Evolutionary conservation across 1,284 basidiomycete genomes (phyloP).

Genomic region (Ganoderma meredithae): DNA sequence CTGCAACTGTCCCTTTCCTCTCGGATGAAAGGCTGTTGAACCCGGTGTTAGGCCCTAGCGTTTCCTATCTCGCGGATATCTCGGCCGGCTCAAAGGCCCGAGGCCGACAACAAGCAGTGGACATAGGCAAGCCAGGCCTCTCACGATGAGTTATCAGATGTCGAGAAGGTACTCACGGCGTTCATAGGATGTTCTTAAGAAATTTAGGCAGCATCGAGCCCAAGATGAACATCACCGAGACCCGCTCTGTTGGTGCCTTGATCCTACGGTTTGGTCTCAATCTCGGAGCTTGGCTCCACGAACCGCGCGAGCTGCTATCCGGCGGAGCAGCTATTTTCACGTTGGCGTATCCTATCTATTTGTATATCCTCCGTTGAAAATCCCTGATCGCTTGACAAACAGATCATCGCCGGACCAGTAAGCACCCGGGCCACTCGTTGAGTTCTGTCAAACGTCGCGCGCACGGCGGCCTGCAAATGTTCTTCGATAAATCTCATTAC

Average conservation of each 20-base stretch:
- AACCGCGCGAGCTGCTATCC: neutral
- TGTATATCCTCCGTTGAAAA: slow-evolving; percentile 1
- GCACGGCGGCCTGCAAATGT: neutral
- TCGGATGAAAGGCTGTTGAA: neutral
- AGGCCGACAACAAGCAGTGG: neutral
- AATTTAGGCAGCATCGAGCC: neutral
- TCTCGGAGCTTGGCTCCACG: slow-evolving; percentile 1
- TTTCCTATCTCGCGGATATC: slow-evolving; percentile 1
- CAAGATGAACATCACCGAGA: slow-evolving; percentile 1
- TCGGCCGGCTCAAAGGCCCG: neutral
- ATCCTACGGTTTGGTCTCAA: slow-evolving; percentile 6
- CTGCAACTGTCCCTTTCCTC: neutral
- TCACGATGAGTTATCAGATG: neutral
- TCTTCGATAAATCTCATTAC: neutral
- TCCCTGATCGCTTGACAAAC: neutral
- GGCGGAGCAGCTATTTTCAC: neutral
- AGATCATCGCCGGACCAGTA: neutral
- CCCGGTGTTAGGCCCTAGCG: neutral
- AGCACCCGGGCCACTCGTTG: neutral
- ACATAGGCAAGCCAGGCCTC: neutral
- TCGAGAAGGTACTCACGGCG: neutral
- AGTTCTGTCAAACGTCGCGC: slow-evolving; percentile 1
- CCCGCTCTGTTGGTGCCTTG: slow-evolving; percentile 4
- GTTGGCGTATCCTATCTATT: neutral
- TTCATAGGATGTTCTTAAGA: neutral